phyloP scores from a whole-genome alignment of 805 yeast genomes.

The Cephaloascus fragrans region DNA sequence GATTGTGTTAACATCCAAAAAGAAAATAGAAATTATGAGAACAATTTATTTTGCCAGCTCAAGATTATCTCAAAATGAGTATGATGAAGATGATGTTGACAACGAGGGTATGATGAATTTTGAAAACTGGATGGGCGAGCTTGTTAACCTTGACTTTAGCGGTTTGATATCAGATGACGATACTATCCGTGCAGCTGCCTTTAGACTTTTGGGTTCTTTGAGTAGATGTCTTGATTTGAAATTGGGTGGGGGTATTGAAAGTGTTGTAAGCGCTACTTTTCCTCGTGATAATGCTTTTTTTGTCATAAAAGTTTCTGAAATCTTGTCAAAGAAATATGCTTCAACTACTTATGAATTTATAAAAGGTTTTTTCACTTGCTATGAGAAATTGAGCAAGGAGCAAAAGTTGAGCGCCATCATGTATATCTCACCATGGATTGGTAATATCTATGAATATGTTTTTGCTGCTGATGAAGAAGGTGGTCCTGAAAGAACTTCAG shows the following conservation, averaged over 20 bases:
- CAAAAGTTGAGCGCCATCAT: conserved; percentile 32
- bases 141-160: conserved; percentile 55
- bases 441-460: conserved; percentile 51
- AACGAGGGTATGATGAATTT: conserved; percentile 18
- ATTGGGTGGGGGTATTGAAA: conserved; percentile 45
- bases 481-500: conserved; percentile 54
- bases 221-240: conserved; percentile 51
- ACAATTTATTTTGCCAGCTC: conserved; percentile 60
- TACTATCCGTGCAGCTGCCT: conserved; percentile 54
- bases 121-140: conserved; percentile 45
- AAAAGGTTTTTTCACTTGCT: conserved; percentile 39
- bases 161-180: conserved; percentile 55
- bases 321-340: conserved; percentile 50
- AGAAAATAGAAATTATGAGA: conserved; percentile 57
- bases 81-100: conserved; percentile 15
- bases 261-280: conserved; percentile 51
- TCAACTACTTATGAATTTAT: conserved; percentile 50
- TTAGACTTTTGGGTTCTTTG: conserved; percentile 50
- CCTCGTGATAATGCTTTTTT: conserved; percentile 61
- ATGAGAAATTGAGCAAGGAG: conserved; percentile 24
- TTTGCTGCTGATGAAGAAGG: conserved; percentile 41
- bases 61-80: conserved; percentile 30
- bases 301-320: conserved; percentile 44
- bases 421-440: conserved; percentile 67
- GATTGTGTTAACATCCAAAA: conserved; percentile 36